Percentiles rank a stretch among this genome's conserved stretches.
Evolutionary conservation across 768 basidiomycete genomes (phyloP).

Genomic region (Mrakia gelida): DNA sequence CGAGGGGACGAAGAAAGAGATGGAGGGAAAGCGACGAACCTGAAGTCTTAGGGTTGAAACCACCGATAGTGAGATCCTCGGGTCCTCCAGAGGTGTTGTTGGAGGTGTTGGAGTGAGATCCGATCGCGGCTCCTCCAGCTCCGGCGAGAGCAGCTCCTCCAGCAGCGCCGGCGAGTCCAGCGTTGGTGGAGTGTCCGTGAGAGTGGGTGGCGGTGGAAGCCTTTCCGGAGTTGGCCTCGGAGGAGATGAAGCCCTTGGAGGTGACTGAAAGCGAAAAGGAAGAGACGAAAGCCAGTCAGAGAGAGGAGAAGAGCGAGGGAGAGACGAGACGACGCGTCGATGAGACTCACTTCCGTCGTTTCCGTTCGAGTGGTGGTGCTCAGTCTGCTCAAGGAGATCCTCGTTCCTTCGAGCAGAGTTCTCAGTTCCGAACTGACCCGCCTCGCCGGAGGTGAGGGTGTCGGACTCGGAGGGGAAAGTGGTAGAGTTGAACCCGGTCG

Average conservation of each 20-base stretch:
- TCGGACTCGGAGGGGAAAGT: constrained; percentile 19
- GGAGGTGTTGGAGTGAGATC: neutral
- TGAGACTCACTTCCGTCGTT: neutral
- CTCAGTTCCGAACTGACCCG: constrained; percentile 20
- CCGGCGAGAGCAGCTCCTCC: constrained; percentile 18
- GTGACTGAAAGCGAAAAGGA: too few relatives aligned
- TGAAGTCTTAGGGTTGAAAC: constrained; percentile 33
- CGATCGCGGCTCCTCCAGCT: constrained; percentile 12
- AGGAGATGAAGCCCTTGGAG: too few relatives aligned
- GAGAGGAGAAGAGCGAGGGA: neutral
- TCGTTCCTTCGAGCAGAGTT: constrained; percentile 22
- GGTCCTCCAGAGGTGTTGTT: constrained; percentile 26
- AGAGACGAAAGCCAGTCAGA: too few relatives aligned
- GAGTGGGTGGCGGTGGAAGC: neutral
- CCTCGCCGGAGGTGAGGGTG: constrained; percentile 8
- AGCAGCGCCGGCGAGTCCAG: too few relatives aligned
- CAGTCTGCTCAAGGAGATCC: neutral
- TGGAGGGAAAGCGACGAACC: constrained; percentile 25
- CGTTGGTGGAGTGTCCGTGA: too few relatives aligned
- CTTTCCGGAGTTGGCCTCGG: neutral
- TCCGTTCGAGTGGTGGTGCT: neutral
- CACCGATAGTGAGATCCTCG: constrained; percentile 33
- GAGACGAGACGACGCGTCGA: neutral
- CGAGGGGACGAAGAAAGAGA: neutral
- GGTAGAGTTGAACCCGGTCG: constrained; percentile 1